Percentiles rank a stretch among this genome's conserved stretches.
Evolutionary conservation across 352 stramenopile genomes (phyloP).

Genomic region (Globisporangium paroecandrum): DNA sequence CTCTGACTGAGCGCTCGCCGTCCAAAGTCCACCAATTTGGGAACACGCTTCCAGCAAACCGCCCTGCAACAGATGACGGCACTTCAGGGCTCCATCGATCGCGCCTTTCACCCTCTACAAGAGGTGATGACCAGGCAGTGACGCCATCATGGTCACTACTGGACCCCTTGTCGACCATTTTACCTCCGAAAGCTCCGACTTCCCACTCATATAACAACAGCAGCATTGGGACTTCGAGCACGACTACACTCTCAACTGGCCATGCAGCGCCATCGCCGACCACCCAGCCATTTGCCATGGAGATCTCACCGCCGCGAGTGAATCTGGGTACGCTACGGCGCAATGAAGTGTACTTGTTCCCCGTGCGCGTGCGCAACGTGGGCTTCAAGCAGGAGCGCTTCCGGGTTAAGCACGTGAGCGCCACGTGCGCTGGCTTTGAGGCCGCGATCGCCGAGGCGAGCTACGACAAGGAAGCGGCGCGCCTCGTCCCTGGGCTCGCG

Average conservation of each 20-base stretch:
- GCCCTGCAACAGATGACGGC: slow-evolving; percentile 8
- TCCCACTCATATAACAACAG: background rate
- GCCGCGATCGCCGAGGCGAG: slow-evolving; percentile 45
- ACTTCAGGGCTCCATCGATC: background rate
- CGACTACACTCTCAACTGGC: background rate
- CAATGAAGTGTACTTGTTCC: slow-evolving; percentile 65
- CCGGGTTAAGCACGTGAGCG: slow-evolving; percentile 45
- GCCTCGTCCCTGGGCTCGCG: slow-evolving; percentile 52
- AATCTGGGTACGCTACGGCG: slow-evolving; percentile 31
- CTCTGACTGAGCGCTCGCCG: slow-evolving; percentile 11
- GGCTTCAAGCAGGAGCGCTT: slow-evolving; percentile 65
- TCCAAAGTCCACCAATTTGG: slow-evolving; percentile 11
- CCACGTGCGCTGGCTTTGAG: slow-evolving; percentile 33
- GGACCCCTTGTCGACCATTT: background rate
- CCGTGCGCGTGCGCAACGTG: slow-evolving; percentile 63
- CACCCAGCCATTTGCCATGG: slow-evolving; percentile 47
- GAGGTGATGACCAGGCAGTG: background rate
- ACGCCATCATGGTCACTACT: background rate
- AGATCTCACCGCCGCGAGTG: slow-evolving; percentile 49
- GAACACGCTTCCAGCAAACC: background rate
- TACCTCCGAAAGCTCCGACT: background rate
- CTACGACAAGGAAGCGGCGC: slow-evolving; percentile 58
- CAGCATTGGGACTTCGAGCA: background rate
- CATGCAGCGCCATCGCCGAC: slow-evolving; percentile 23
- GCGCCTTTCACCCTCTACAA: background rate